Conservation (phyloP, 2,329 filamentous ascomycete genomes). For the Grosmannia penicillata region DNA sequence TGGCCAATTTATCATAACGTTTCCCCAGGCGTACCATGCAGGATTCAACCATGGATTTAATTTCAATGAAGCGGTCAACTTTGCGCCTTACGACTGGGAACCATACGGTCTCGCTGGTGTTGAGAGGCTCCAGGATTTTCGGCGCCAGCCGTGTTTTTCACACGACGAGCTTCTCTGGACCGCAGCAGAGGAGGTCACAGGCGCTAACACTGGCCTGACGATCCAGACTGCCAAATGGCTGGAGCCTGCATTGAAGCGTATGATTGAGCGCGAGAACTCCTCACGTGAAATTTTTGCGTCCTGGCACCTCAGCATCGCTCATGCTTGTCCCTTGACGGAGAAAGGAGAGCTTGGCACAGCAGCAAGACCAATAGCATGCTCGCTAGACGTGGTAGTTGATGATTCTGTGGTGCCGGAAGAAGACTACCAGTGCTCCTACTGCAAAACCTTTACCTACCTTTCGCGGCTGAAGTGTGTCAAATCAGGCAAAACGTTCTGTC, state of each 20-base stretch:
- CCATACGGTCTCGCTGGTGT: slow-evolving; percentile 79
- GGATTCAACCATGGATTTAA: slow-evolving; percentile 99
- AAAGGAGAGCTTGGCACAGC: slow-evolving; percentile 17
- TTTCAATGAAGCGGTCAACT: slow-evolving; percentile 97
- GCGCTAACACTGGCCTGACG: slow-evolving; percentile 29
- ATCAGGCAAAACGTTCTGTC: slow-evolving; percentile 67
- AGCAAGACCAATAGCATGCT: slow-evolving; percentile 23
- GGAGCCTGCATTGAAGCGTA: slow-evolving; percentile 68
- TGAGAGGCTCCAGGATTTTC: slow-evolving; percentile 70
- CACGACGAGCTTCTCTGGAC: slow-evolving; percentile 91
- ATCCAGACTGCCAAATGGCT: slow-evolving; percentile 96
- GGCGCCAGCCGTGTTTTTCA: slow-evolving; percentile 89
- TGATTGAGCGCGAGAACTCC: slow-evolving; percentile 56
- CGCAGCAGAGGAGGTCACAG: slow-evolving; percentile 64
- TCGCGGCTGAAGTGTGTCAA: slow-evolving; percentile 79
- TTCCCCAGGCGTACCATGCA: slow-evolving; percentile 92
- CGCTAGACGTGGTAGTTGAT: slow-evolving; percentile 47
- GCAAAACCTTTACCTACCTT: slow-evolving; percentile 83
- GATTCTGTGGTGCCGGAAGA: slow-evolving; percentile 74
- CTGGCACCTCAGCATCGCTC: slow-evolving; percentile 30
- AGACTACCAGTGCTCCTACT: slow-evolving; percentile 81
- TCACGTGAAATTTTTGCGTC: slow-evolving; percentile 57
- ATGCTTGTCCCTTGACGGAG: slow-evolving; percentile 37
- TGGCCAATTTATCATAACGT: slow-evolving; percentile 91
- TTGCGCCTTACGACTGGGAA: slow-evolving; percentile 91